Evolutionary conservation across 768 basidiomycete genomes (phyloP).

Genomic region (Nevesoporus exiguus): DNA sequence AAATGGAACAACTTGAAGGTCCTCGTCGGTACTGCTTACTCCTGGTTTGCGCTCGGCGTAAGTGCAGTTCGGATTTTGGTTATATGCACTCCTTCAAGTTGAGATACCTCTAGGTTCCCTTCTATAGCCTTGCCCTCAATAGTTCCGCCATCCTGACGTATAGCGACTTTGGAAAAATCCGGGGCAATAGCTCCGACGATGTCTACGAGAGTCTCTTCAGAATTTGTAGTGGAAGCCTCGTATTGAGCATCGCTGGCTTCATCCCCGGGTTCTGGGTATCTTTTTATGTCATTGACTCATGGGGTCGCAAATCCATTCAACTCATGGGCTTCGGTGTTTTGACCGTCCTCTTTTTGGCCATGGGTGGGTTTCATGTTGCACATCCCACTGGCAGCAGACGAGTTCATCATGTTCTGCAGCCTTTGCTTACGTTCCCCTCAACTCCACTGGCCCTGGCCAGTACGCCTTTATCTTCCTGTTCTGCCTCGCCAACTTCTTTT

Average conservation of each 20-base stretch:
- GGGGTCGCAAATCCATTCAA: constrained; percentile 75
- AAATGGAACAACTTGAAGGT: constrained; percentile 77
- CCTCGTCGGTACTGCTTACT: constrained; percentile 71
- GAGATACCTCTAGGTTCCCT: constrained; percentile 57
- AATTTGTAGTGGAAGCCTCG: constrained; percentile 19
- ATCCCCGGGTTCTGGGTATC: constrained; percentile 59
- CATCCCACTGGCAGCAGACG: neutral
- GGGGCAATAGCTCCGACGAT: constrained; percentile 5
- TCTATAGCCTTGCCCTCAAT: constrained; percentile 86
- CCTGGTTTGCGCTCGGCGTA: constrained; percentile 89
- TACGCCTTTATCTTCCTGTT: constrained; percentile 42
- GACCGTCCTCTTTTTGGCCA: constrained; percentile 60
- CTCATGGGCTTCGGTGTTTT: constrained; percentile 67
- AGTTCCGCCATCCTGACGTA: constrained; percentile 68
- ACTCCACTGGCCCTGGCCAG: constrained; percentile 46
- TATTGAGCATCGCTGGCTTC: constrained; percentile 18
- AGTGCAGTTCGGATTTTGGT: constrained; percentile 23
- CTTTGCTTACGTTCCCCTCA: constrained; percentile 61
- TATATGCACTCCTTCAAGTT: neutral
- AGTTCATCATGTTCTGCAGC: constrained; percentile 34
- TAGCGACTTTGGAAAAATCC: constrained; percentile 60
- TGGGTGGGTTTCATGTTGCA: constrained; percentile 47
- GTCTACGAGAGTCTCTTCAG: constrained; percentile 25
- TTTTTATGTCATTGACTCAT: constrained; percentile 62
- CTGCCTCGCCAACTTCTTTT: constrained; percentile 18